Evolutionary conservation across 2,329 filamentous ascomycete species (phyloP), one percentile per base, ranked within the genome.

Genomic region (Colletotrichum sp.): DNA sequence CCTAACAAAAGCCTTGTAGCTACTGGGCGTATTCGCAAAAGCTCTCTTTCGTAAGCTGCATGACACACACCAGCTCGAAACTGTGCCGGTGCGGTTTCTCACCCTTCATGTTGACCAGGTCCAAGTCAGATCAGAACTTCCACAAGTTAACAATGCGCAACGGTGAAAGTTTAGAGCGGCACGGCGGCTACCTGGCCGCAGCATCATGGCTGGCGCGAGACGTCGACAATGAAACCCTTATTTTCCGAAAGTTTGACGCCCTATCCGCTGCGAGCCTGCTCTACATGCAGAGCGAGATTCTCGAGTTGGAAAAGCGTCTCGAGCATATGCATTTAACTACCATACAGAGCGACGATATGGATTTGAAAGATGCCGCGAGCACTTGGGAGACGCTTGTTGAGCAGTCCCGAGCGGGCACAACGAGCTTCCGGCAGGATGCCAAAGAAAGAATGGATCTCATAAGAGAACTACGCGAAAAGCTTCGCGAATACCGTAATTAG

Each of bases 171-270:
- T 28, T 12, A 0, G 16, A n/a, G 3, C 6, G 39, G 3, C 18
- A 48, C 3, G 18, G 39, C 1, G 39, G 39, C 0, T 48, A 48
- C 2, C 1, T 7, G 0, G 5, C 43, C 0, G 43, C 43, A 4
- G 43, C 43, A 0, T 12, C 43, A 1, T 68, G 66, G 66, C 18
- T 57, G 15, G 48, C 66, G 6, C 21, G 30, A 7, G 66, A 68
- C 12, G 1, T 43, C 1, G 76, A 78, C 24, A 48, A 72, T 24
- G 68, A 77, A 52, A 69, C 71, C 3, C 73, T 74, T 5, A 57
- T 77, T 34, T 77, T 70, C 30, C 71, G 76, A 13, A 71, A 65
- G 5, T 74, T 78, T 12, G 65, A 77, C 15, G 7, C 30, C 6
- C 30, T 76, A 0, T 60, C 70, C 1, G 71, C 64, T 3, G 57